Evolutionary conservation across 768 basidiomycete genomes (phyloP), one percentile per base, ranked within the genome.

Genomic region (Lactarius psammicola): DNA sequence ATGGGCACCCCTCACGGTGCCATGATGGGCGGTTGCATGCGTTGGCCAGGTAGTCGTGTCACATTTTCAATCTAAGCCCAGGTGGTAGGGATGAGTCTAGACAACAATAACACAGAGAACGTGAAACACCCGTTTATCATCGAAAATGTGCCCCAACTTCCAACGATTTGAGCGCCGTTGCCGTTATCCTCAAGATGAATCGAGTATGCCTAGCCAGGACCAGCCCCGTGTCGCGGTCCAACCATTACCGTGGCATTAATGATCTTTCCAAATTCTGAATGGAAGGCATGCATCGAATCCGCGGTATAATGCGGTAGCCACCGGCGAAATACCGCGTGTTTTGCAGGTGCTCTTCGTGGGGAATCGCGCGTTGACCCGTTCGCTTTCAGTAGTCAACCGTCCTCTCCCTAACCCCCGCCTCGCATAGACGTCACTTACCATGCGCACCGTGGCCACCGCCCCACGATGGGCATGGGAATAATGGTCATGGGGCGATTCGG

Each of bases 221-320:
- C 94, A 79, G 28, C n/a, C 92, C 90, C 3, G 94, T 95, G 76
- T 98, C 94, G 53, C 94, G 89, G 77, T 99, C 97, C 71, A n/a
- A 97, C 83, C 97, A 98, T 99, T 70, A 99, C 94, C 0, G 96
- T 98, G 54, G 96, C 94, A 75, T 99, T 96, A 72, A 97, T 90
- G 69, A 98, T 94, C 70, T 88, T 89, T 66, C 97, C 97, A 71
- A 90, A 98, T 74, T 95, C 90, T 46, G 88, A 87, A 78, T 98
- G 96, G 79, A 92, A 98, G 60, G 87, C 86, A 69, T 90, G 87
- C 88, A 98, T 92, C 0, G 88, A 90, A 72, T 97, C 95, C 26
- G 92, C 93, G 5, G 95, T 98, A 38, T 97, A 95, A 62, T 87
- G 88, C 20, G 90, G 88, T n/a, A n/a, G n/a, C 95, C 94, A 53